Percentiles rank a stretch among this genome's conserved stretches.
Evolutionary conservation across 176 grass and related monocot genomes (phyloP).

Genomic region (Coix lacrymajobi): DNA sequence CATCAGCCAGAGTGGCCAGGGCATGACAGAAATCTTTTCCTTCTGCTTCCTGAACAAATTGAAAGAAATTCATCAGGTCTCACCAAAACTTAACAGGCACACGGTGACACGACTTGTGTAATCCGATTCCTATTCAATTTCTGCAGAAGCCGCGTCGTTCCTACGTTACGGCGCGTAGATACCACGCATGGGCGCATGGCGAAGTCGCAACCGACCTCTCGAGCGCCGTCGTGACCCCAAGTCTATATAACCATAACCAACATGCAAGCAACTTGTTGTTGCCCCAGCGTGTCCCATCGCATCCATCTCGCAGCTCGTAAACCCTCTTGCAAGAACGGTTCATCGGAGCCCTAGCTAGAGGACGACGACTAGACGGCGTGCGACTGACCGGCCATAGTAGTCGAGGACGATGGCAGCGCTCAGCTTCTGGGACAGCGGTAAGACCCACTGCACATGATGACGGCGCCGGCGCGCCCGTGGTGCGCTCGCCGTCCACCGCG

Average conservation of each 20-base stretch:
- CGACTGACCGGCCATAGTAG: background rate
- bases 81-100: too few relatives aligned
- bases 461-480: background rate
- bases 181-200: background rate
- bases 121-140: background rate
- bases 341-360: background rate
- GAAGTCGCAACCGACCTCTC: background rate
- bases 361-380: background rate
- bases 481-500: background rate
- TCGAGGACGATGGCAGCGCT: background rate
- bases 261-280: background rate
- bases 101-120: background rate
- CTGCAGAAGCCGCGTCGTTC: background rate
- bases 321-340: background rate
- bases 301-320: background rate
- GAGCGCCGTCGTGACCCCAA: background rate
- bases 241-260: background rate
- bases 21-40: too few relatives aligned
- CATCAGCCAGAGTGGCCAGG: too few relatives aligned
- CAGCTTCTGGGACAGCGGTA: background rate
- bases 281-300: background rate
- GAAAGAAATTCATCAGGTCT: too few relatives aligned
- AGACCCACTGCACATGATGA: background rate
- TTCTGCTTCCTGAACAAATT: too few relatives aligned
- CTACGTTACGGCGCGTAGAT: background rate